Percentiles rank a stretch among this genome's conserved stretches.
Evolutionary conservation across 345 rosid species (phyloP).

Genomic region (Crucihimalaya himalaica): DNA sequence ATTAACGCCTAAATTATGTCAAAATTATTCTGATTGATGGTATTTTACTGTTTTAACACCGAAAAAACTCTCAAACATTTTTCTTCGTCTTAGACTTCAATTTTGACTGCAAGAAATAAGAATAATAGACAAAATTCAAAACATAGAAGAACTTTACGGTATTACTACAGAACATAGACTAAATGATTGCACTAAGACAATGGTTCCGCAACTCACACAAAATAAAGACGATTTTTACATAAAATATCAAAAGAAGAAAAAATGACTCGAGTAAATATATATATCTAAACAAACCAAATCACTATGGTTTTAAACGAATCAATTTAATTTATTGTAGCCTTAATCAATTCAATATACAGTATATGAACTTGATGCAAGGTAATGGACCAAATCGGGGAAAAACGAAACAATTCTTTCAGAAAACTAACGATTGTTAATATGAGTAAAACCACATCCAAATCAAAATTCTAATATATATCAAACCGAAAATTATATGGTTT

Average conservation of each 20-base stretch:
- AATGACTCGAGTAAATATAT: too few species aligned
- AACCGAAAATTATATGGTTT: neutral
- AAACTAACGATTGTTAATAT: neutral
- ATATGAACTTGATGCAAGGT: neutral
- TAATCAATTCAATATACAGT: neutral
- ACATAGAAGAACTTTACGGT: neutral
- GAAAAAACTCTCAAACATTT: neutral
- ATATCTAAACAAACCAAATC: neutral
- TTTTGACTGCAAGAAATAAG: too few species aligned
- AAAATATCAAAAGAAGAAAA: neutral
- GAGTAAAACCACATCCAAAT: neutral
- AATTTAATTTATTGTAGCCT: neutral
- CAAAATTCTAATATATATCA: neutral
- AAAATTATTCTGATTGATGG: slow-evolving; percentile 18
- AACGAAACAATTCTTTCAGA: neutral
- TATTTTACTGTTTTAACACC: neutral
- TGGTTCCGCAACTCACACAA: neutral
- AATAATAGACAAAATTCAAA: too few species aligned
- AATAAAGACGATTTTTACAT: neutral
- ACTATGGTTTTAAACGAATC: neutral
- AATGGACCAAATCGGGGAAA: neutral
- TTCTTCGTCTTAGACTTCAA: neutral
- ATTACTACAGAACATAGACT: slow-evolving; percentile 11
- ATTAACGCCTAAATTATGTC: neutral
- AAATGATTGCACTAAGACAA: neutral